Percentiles rank a stretch among this genome's conserved stretches.
phyloP scores from a whole-genome alignment of 2,329 filamentous ascomycete genomes.

The Fusarium sp. region DNA sequence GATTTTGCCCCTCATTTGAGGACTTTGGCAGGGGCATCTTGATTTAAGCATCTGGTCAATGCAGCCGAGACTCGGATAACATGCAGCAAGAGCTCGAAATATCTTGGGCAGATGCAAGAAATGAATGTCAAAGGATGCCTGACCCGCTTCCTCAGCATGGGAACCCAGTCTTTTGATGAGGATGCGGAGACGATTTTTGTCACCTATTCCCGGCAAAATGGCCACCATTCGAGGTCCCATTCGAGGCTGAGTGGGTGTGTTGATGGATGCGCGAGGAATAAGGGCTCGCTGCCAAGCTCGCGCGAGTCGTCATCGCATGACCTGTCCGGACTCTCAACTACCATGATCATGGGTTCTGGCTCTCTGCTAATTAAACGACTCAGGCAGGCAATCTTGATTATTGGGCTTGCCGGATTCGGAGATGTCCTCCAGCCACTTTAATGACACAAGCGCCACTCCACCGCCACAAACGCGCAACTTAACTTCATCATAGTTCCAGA shows the following conservation, averaged over 20 bases:
- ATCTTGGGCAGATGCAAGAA: background rate
- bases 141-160: conserved; percentile 15
- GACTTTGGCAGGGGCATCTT: conserved; percentile 11
- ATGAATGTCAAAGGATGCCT: conserved; percentile 2
- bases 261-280: background rate
- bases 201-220: conserved; percentile 4
- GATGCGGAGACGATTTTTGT: background rate
- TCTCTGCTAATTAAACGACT: background rate
- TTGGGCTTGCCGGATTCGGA: conserved; percentile 20
- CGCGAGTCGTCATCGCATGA: conserved; percentile 26
- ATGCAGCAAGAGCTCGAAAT: background rate
- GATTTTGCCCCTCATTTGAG: conserved; percentile 3
- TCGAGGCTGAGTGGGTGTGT: conserved; percentile 15
- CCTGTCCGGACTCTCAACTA: background rate
- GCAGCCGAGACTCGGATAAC: conserved; percentile 4
- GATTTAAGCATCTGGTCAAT: conserved; percentile 22
- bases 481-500: background rate
- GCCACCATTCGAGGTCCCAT: background rate
- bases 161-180: background rate
- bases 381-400: background rate
- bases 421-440: conserved; percentile 27
- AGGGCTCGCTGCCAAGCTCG: conserved; percentile 3
- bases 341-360: conserved; percentile 14
- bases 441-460: conserved; percentile 20
- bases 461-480: conserved; percentile 33